A percentile compares a stretch with the other conserved stretches of the same genome.
Conservation (phyloP, 768 basidiomycete genomes). For the Hygrocybe punicea region DNA sequence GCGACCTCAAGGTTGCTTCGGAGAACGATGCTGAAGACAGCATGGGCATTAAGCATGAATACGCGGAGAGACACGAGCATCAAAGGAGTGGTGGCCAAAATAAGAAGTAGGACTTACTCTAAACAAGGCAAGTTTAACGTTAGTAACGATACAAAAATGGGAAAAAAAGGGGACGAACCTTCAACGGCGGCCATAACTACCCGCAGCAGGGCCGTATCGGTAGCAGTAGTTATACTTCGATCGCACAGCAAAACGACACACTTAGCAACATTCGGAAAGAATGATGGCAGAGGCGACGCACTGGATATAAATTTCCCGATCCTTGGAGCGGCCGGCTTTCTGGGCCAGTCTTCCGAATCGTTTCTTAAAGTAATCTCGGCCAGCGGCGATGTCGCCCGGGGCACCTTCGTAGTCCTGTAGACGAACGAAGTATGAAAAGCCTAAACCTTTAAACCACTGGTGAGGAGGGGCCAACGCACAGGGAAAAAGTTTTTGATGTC, state of each 20-base stretch:
- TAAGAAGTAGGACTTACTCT: slow-evolving; percentile 60
- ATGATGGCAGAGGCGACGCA: slow-evolving; percentile 41
- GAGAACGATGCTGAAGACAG: slow-evolving; percentile 57
- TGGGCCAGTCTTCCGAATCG: slow-evolving; percentile 79
- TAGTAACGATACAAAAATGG: slow-evolving; percentile 6
- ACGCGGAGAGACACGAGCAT: slow-evolving; percentile 26
- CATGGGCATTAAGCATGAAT: slow-evolving; percentile 21
- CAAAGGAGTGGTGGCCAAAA: slow-evolving; percentile 17
- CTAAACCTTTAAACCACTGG: slow-evolving; percentile 5
- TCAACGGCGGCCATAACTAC: slow-evolving; percentile 96
- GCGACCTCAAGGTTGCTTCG: slow-evolving; percentile 63
- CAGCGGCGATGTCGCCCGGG: slow-evolving; percentile 64
- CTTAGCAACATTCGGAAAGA: not conserved
- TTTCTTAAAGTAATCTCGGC: slow-evolving; percentile 86
- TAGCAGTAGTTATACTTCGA: slow-evolving; percentile 79
- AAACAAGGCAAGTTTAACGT: slow-evolving; percentile 14
- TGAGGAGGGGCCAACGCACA: slow-evolving; percentile 39
- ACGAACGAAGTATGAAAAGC: slow-evolving; percentile 3
- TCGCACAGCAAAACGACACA: slow-evolving; percentile 2
- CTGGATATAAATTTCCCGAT: slow-evolving; percentile 93
- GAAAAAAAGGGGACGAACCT: slow-evolving; percentile 52
- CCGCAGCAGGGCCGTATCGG: slow-evolving; percentile 81
- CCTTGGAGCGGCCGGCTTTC: slow-evolving; percentile 79
- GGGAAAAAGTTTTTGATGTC: slow-evolving; percentile 89
- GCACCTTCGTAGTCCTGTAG: slow-evolving; percentile 81